Base-by-base conservation (phyloP, 2,329 filamentous ascomycete species). In the Blastomyces silverae region DNA sequence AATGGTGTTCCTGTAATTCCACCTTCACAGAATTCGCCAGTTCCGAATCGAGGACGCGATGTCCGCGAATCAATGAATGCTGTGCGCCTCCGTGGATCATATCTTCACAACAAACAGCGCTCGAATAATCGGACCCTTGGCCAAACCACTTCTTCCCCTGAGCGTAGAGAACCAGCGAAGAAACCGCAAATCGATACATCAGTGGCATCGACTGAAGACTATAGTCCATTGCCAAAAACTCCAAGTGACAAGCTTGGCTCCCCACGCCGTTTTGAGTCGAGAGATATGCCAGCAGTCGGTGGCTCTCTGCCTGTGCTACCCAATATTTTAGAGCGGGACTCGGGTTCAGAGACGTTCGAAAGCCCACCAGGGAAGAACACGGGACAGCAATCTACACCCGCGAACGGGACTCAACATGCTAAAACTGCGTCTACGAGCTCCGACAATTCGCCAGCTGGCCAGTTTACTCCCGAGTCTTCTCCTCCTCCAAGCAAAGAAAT, bases 1-100 rank as follows among this genome's bases (percentile, higher is more conserved):
- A 92, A 88, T 76, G 91, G 90, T 25, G 88, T 97, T 20, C 91
- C 92, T 7, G 89, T 95, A 73, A 85, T 97, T 25, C 92, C 93
- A 34, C 82, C 90, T 5, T 76, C 82, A 22, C 91, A 95, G 73
- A 91, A 88, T 67, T 88, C 89, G 3, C 91, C 90, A 1, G 84
- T 93, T 67, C 91, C 91, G 10, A 95, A 95, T 73, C 83, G 91
- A 68, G 90, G 90, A 31, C 83, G 89, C 65, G 91, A 95, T 75
- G 84, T 87, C 17, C 83, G 90, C 64, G 91, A 96, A 75, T 93
- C 90, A 0, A 85, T 95, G 83, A 89, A 82, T 69, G 85, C 85
- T 20, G 85, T 87, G 44, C 79, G 85, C 59, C 64, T 69, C 10
- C 66, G 68, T 10, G 68, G 68, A 20, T 61, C 67, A n/a, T 62